Percentiles rank a stretch among this genome's conserved stretches.
Evolutionary conservation across 805 yeast species (phyloP).

Genomic region (Lachancea mirantina): DNA sequence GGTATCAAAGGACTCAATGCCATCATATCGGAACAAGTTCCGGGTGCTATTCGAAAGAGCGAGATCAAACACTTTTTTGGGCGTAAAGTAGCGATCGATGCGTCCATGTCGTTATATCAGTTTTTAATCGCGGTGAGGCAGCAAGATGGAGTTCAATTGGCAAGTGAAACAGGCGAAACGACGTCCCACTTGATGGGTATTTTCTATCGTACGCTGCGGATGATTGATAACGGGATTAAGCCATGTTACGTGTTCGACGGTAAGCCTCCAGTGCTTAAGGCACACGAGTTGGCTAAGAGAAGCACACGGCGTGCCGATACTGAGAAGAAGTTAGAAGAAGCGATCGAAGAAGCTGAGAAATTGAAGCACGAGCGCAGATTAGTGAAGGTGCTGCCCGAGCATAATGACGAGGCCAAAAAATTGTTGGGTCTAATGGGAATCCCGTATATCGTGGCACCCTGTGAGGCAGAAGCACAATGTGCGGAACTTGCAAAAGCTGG

Average conservation of each 20-base stretch:
- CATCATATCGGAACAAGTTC: conserved; percentile 83
- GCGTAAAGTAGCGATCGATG: conserved; percentile 92
- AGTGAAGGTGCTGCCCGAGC: conserved; percentile 82
- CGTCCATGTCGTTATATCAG: conserved; percentile 95
- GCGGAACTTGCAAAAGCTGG: conserved; percentile 86
- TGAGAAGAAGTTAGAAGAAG: conserved; percentile 59
- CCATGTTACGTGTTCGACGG: conserved; percentile 98
- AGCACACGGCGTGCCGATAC: conserved; percentile 78
- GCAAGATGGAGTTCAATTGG: conserved; percentile 89
- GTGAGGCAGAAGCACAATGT: conserved; percentile 99
- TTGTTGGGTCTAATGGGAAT: conserved; percentile 86
- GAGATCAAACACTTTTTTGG: conserved; percentile 87
- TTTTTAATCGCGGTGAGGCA: conserved; percentile 94
- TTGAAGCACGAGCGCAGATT: conserved; percentile 72
- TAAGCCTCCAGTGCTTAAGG: conserved; percentile 89
- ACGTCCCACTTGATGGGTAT: conserved; percentile 93
- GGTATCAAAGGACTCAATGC: conserved; percentile 76
- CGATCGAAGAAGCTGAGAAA: conserved; percentile 71
- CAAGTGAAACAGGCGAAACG: conserved; percentile 85
- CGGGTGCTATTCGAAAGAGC: conserved; percentile 63
- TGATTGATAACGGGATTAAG: conserved; percentile 89
- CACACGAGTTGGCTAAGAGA: conserved; percentile 88
- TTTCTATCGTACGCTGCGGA: conserved; percentile 85
- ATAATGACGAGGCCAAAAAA: conserved; percentile 87
- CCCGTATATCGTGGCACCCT: conserved; percentile 88